A percentile compares a stretch with the other conserved stretches of the same genome.
Conservation (phyloP, 1,284 basidiomycete genomes). For the Apiotrichum brassicae region DNA sequence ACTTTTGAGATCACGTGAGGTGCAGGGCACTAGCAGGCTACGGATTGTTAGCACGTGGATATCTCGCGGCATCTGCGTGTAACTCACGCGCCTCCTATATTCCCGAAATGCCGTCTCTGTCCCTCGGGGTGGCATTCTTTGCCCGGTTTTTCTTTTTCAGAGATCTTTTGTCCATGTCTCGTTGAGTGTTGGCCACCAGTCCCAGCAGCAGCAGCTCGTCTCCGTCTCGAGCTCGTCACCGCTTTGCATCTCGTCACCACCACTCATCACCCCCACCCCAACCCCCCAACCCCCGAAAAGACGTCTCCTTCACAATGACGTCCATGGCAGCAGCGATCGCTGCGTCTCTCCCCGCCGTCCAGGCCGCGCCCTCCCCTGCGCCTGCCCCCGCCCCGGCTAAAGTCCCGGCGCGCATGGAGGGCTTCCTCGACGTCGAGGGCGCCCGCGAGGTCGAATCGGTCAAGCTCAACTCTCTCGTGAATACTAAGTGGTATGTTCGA, state of each 20-base stretch:
- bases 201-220: background rate
- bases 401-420: constrained; percentile 82
- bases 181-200: background rate
- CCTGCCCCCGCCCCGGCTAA: constrained; percentile 52
- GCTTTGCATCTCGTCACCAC: background rate
- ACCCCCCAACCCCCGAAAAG: constrained; percentile 12
- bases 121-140: background rate
- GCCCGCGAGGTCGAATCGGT: constrained; percentile 70
- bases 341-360: constrained; percentile 65
- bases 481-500: constrained; percentile 30
- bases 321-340: constrained; percentile 82
- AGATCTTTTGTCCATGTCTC: too few species aligned
- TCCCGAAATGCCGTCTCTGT: background rate
- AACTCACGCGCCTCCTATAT: background rate
- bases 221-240: background rate
- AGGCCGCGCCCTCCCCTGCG: constrained; percentile 49
- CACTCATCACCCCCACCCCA: background rate
- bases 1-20: background rate
- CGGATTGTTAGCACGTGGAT: too few species aligned
- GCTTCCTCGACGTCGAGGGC: constrained; percentile 81
- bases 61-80: too few species aligned
- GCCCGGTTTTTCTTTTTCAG: background rate
- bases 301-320: constrained; percentile 32
- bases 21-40: too few species aligned
- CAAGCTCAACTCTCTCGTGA: constrained; percentile 76